Evolutionary conservation across 2,329 filamentous ascomycete species (phyloP), one percentile per base, ranked within the genome.

Genomic region (Hypoxylon sp.): DNA sequence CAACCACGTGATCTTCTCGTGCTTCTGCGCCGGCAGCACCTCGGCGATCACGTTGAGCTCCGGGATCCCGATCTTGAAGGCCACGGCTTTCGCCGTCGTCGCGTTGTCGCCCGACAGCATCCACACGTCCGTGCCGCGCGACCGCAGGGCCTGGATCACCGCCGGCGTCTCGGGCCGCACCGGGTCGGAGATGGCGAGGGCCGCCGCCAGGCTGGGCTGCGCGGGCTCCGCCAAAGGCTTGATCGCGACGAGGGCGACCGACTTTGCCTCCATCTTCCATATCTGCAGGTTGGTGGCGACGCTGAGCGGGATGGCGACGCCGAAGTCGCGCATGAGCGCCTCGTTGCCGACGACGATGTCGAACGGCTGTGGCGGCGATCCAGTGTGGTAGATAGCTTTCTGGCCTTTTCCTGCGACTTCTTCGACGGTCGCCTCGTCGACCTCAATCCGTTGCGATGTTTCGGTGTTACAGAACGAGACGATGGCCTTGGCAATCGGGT

Each of bases 91-190:
- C 2, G 93, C 93, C 0, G 93, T 97, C n/a, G 80, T 87, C n/a
- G 80, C 78, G 70, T 97, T 97, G 77, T 97, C 93, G 24, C 93
- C 93, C 0, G 92, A 96, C 31, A 97, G 87, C 91, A 97, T 96
- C 86, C 89, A 97, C 3, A 96, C 89, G 26, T 87, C 84, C 42
- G 90, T 87, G 17, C 88, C 86, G 13, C 83, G 83, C 3, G 81
- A 74, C 38, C 84, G 82, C 0, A 97, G 83, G 1, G 86, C 80
- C 5, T 76, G 73, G 55, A 96, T 83, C 15, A 94, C 86, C 6
- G 77, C 69, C 1, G 77, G 74, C 0, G 92, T 87, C 74, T 96
- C 91, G 0, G 85, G 83, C 2, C 93, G 88, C 62, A 97, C 84
- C 1, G 91, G 87, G 65, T 97, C 93, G 0, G 92, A 88, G 45